Base-by-base conservation (phyloP, 2,329 filamentous ascomycete genomes). In the Ceratocystis diversiconidia region DNA sequence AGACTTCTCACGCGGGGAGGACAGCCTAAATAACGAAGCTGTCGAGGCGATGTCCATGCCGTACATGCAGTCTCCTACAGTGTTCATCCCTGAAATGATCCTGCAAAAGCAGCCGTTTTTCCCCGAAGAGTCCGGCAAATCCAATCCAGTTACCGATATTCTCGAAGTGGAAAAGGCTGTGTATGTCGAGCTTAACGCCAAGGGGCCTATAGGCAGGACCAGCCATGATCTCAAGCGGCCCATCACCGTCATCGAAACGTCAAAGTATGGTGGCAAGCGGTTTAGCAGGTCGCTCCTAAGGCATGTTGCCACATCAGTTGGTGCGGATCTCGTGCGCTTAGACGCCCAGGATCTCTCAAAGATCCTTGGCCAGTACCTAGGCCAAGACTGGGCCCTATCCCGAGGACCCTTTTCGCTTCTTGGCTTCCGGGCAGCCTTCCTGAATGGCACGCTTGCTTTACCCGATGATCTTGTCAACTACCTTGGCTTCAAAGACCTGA, bases 271-370 rank as follows among this genome's bases (percentile, higher is more conserved):
- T 10, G 76, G 76, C 1, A 74, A 73, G 50, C 72, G 73, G 0
- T 73, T 77, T 65, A 71, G 74, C n/a, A 70, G 75, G 63, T 72
- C 74, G 17, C 76, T 89, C n/a, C 81, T 92, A 1, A 79, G 83
- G 67, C 79, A 83, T 62, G 76, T 87, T 55, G 87, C 88, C 0
- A 76, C 76, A 12, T 79, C 84, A 43, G 76, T 88, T 5, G 76
- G 76, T 5, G 86, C 88, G 2, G 85, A 92, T 69, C 71, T 92
- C 2, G 75, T 94, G 41, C 80, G 82, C 22, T 72, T 95, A 10
- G 82, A 86, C 71, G 84, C 89, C 0, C 82, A 85, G 68, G 86
- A 88, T 71, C 75, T 95, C 64, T 87, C 87, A 2, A 80, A 86
- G 62, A 76, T 94, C 30, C 79, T 86, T 0, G 87, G 86, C 2